Conservation (phyloP, 1,284 basidiomycete genomes). For the Agroathelia rolfsii region DNA sequence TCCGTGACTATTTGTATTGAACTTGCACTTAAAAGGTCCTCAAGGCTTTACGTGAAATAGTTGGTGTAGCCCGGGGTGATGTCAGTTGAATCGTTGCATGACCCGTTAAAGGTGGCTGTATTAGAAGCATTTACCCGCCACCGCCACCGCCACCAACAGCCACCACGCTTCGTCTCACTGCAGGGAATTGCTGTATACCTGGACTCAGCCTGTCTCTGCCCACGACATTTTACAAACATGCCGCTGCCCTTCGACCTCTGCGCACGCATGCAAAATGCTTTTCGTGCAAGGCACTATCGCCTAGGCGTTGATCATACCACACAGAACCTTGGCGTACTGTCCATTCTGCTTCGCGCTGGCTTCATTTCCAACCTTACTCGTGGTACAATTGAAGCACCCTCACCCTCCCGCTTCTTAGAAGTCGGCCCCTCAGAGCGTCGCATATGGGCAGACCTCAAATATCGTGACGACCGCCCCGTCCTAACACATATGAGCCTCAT, state of each 20-base stretch:
- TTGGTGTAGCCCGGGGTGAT: too few relatives aligned
- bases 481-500: constrained; percentile 65
- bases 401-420: constrained; percentile 47
- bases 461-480: constrained; percentile 77
- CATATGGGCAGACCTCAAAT: constrained; percentile 88
- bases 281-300: constrained; percentile 68
- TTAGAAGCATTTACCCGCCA: too few relatives aligned
- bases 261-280: constrained; percentile 80
- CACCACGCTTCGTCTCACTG: too few relatives aligned
- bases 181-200: too few relatives aligned
- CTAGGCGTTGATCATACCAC: constrained; percentile 70
- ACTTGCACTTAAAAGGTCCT: too few relatives aligned
- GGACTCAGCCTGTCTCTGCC: too few relatives aligned
- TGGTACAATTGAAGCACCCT: constrained; percentile 61
- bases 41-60: too few relatives aligned
- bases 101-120: too few relatives aligned
- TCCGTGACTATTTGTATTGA: too few relatives aligned
- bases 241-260: constrained; percentile 75
- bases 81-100: too few relatives aligned
- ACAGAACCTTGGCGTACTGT: constrained; percentile 76
- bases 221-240: too few relatives aligned
- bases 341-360: constrained; percentile 79
- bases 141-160: too few relatives aligned
- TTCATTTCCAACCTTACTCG: constrained; percentile 76
- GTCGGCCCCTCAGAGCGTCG: constrained; percentile 53